Conservation (phyloP, 2,329 filamentous ascomycete species). For the Periconia sp. region DNA sequence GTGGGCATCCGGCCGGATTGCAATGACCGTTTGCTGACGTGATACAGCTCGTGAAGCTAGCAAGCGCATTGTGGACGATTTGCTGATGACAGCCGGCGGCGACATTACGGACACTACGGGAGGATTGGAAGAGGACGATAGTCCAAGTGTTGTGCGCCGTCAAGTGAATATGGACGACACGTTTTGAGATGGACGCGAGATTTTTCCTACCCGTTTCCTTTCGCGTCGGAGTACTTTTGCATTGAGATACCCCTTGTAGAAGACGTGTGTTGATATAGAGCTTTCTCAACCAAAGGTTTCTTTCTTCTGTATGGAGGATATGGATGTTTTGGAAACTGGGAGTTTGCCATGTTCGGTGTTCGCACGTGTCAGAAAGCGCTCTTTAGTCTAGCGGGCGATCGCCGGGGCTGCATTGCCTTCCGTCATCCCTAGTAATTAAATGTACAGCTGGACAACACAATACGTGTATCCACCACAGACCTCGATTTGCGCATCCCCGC, state of each 20-base stretch:
- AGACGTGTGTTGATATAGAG: no score
- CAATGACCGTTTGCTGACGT: conserved; percentile 8
- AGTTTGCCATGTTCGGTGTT: background rate
- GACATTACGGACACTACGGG: conserved; percentile 51
- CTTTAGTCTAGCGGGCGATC: background rate
- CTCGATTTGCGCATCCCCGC: background rate
- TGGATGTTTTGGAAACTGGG: no score
- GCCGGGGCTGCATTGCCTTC: background rate
- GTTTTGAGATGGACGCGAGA: conserved; percentile 34
- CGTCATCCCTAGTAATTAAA: conserved; percentile 24
- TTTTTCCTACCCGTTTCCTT: no score
- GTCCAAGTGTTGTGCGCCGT: conserved; percentile 51
- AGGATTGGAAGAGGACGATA: conserved; percentile 48
- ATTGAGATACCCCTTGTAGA: background rate
- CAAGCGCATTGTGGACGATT: conserved; percentile 77
- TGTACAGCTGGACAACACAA: no score
- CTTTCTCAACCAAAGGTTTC: no score
- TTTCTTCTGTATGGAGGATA: no score
- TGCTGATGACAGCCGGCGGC: conserved; percentile 73
- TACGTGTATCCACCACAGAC: background rate
- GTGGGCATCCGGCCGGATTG: conserved; percentile 20
- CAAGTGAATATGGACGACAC: conserved; percentile 52
- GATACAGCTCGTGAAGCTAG: conserved; percentile 73
- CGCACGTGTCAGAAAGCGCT: background rate
- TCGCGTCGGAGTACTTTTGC: background rate